Conservation (phyloP, 306 rosid species). For the Nissolia schottii region DNA sequence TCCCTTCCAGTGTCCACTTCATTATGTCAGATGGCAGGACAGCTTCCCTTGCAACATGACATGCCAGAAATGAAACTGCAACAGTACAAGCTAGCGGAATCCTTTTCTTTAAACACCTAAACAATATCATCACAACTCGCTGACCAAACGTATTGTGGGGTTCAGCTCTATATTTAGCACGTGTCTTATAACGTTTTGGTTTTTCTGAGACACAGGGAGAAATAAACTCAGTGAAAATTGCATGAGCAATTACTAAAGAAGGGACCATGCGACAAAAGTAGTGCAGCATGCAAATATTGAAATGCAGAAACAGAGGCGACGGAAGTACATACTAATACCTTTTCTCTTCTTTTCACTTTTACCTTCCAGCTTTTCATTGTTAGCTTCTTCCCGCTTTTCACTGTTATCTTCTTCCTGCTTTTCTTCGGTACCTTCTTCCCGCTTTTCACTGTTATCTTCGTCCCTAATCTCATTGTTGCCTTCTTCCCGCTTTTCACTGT, state of each 20-base stretch:
- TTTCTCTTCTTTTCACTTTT: too few species aligned
- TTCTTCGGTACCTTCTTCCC: conserved; percentile 50
- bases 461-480: too few species aligned
- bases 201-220: conserved; percentile 52
- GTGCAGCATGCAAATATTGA: neutral
- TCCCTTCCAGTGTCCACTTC: conserved; percentile 78
- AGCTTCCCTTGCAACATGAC: conserved; percentile 84
- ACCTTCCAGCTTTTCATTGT: too few species aligned
- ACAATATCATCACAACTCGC: conserved; percentile 63
- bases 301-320: neutral
- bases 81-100: conserved; percentile 57
- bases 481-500: conserved; percentile 37
- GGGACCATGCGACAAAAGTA: neutral
- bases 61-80: conserved; percentile 67
- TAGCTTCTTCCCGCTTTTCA: conserved; percentile 55
- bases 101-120: conserved; percentile 57
- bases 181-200: conserved; percentile 27
- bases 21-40: conserved; percentile 69
- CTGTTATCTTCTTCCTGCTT: conserved; percentile 48
- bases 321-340: neutral
- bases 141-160: conserved; percentile 54
- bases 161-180: conserved; percentile 36
- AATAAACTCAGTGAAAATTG: conserved; percentile 15
- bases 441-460: too few species aligned
- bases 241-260: neutral